Percentiles rank a stretch among this genome's conserved stretches.
Conservation (phyloP, 345 rosid genomes). For the Anacardium occidentale region DNA sequence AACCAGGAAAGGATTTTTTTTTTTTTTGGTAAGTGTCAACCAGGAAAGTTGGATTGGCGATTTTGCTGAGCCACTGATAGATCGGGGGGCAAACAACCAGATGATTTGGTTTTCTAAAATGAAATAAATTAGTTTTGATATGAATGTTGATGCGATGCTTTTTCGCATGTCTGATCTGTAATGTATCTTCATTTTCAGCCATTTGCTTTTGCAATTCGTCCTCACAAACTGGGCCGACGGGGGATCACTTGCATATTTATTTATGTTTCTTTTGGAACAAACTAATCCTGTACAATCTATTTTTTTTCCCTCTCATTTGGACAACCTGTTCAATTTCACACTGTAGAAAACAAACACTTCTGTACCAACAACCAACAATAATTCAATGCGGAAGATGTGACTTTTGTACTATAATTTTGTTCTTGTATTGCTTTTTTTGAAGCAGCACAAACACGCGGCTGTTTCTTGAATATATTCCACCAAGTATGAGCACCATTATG, state of each 20-base stretch:
- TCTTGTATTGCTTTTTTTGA: neutral
- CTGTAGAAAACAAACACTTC: too few species aligned
- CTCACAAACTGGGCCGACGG: too few species aligned
- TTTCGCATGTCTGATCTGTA: too few species aligned
- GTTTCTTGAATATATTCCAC: neutral
- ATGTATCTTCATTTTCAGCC: neutral
- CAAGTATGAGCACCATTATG: slow-evolving; percentile 12
- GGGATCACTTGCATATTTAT: too few species aligned
- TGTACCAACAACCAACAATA: neutral
- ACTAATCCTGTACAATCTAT: neutral
- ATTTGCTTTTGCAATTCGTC: neutral
- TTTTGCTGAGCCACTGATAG: too few species aligned
- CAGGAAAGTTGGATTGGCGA: neutral
- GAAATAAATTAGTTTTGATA: neutral
- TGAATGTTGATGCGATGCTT: neutral
- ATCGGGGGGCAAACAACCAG: too few species aligned
- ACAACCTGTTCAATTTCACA: slow-evolving; percentile 1
- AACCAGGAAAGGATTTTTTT: neutral
- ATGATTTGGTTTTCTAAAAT: neutral
- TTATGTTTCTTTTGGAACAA: too few species aligned
- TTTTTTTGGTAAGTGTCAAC: neutral
- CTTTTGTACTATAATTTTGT: neutral
- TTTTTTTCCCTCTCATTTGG: neutral
- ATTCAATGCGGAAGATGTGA: neutral
- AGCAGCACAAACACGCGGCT: neutral